Evolutionary conservation across 2,329 filamentous ascomycete genomes (phyloP), one percentile per base, ranked within the genome.

Genomic region (Neopestalotiopsis clavispora): DNA sequence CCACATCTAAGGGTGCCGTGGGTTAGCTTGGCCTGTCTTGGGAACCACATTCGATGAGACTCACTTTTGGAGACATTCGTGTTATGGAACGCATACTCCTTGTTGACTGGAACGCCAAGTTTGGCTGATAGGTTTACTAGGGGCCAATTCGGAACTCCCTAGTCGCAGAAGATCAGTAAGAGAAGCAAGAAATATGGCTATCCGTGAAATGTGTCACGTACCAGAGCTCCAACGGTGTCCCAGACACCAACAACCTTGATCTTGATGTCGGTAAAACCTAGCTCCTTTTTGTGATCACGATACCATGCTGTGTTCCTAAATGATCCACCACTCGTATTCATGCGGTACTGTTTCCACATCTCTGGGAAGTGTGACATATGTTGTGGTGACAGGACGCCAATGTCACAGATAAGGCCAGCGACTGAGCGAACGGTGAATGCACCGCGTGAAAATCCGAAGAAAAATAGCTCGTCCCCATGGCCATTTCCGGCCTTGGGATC

Each of bases 371-470:
- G 80, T 30, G 87, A 83, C 74, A 88, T 82, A 20, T 86, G 86
- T 34, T 84, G 81, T 12, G 85, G 81, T 0, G 85, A 88, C 9
- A 89, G 79, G 14, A 89, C 77, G 2, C 87, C 87, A 2, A 89
- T 73, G 40, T 81, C 79, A 0, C 80, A 81, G 58, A 89, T 81
- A 81, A 89, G 85, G 52, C 86, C 85, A 1, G 85, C 85, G 4
- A 89, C 82, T 3, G 85, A 87, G n/a, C 87, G 82, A 2, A 83
- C 86, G 0, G 86, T 90, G 72, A 89, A 90, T 4, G 87, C 87
- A 4, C 87, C 87, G 14, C 87, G 83, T 1, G 86, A 89, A 79
- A 87, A 90, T 3, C 87, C 87, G 34, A 89, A 76, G 34, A 89
- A 81, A 61, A 87, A 78, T 62, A 89, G 87, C 71, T 89, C 84